phyloP scores from a whole-genome alignment of 2,329 filamentous ascomycete species.

The Epichloe sibirici region DNA sequence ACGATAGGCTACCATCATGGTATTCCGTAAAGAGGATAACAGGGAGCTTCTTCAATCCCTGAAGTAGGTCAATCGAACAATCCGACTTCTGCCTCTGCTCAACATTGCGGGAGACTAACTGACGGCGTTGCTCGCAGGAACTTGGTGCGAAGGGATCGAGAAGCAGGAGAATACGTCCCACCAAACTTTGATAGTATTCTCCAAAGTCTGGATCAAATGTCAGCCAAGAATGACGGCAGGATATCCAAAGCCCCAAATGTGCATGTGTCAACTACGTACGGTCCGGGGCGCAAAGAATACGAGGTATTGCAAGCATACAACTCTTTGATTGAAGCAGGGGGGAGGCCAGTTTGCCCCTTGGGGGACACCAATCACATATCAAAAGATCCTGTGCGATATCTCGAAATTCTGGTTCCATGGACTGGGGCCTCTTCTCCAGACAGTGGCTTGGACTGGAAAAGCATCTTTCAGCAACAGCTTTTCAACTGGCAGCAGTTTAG shows the following conservation, averaged over 20 bases:
- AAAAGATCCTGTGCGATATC: background rate
- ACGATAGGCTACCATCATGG: background rate
- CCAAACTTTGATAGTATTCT: slow-evolving; percentile 4
- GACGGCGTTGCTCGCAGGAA: background rate
- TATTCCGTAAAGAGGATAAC: slow-evolving; percentile 4
- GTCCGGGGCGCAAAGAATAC: slow-evolving; percentile 5
- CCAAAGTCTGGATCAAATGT: slow-evolving; percentile 5
- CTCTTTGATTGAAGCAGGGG: slow-evolving; percentile 1
- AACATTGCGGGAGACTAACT: background rate
- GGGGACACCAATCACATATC: slow-evolving; percentile 2
- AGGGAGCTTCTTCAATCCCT: slow-evolving; percentile 3
- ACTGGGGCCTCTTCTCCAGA: background rate
- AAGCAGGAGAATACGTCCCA: slow-evolving; percentile 4
- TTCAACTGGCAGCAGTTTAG: slow-evolving; percentile 3
- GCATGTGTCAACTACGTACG: background rate
- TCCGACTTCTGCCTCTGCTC: background rate
- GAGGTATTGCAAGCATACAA: slow-evolving; percentile 4
- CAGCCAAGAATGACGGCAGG: slow-evolving; percentile 2
- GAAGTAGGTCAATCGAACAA: slow-evolving; percentile 1
- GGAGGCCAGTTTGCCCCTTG: slow-evolving; percentile 2
- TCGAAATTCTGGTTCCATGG: slow-evolving; percentile 2
- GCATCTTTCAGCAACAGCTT: slow-evolving; percentile 3
- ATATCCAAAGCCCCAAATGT: background rate
- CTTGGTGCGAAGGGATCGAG: slow-evolving; percentile 2
- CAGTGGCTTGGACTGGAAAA: slow-evolving; percentile 2